A percentile compares a stretch with the other conserved stretches of the same genome.
These are phyloP conservation scores for Claviceps humidiphila DNA, from an alignment of 2,329 filamentous ascomycete species.

Conservation along the genomic window DNA sequence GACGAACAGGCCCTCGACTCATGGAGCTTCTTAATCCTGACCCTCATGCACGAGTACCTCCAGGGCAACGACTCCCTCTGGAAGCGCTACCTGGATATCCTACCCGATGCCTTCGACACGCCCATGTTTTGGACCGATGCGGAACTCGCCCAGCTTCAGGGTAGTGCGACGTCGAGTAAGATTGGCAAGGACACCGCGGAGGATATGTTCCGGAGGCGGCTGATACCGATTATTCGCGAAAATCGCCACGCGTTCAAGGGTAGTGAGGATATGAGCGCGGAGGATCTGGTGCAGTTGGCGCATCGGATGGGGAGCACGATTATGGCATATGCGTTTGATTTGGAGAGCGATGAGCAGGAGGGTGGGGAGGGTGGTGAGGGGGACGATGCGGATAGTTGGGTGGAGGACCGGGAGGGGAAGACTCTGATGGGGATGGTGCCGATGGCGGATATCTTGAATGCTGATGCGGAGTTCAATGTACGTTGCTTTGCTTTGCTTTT, in stretches of 20 bases:
- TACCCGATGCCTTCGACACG: slow-evolving; percentile 63
- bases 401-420: slow-evolving; percentile 46
- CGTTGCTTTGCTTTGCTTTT: slow-evolving; percentile 11
- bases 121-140: slow-evolving; percentile 75
- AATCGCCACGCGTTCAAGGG: slow-evolving; percentile 30
- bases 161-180: slow-evolving; percentile 61
- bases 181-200: slow-evolving; percentile 65
- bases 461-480: slow-evolving; percentile 77
- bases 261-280: slow-evolving; percentile 24
- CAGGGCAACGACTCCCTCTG: slow-evolving; percentile 50
- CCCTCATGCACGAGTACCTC: slow-evolving; percentile 65
- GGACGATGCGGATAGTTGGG: slow-evolving; percentile 50
- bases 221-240: slow-evolving; percentile 37
- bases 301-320: slow-evolving; percentile 79
- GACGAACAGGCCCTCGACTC: slow-evolving; percentile 31
- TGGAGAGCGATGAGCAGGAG: slow-evolving; percentile 43
- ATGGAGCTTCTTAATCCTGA: slow-evolving; percentile 53
- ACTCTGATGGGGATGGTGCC: slow-evolving; percentile 74
- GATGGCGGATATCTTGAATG: slow-evolving; percentile 80
- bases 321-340: slow-evolving; percentile 87
- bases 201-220: slow-evolving; percentile 44
- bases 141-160: slow-evolving; percentile 62
- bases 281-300: slow-evolving; percentile 38
- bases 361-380: slow-evolving; percentile 17
- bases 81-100: slow-evolving; percentile 64